Evolutionary conservation across 495 filamentous ascomycete species (phyloP).

Genomic region (Penicillium cataractarum): DNA sequence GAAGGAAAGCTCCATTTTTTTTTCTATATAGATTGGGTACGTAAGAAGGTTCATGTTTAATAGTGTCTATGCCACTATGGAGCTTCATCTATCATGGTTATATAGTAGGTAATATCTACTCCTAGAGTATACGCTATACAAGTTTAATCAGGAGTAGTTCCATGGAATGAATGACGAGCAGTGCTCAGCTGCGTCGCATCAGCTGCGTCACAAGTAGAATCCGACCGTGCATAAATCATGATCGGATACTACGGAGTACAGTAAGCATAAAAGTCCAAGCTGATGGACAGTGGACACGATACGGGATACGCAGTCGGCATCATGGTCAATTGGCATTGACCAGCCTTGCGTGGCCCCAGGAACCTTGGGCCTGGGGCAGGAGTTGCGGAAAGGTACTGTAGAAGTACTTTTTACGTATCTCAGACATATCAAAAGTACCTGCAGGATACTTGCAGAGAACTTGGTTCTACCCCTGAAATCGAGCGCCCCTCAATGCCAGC

Average conservation of each 20-base stretch:
- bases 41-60: neutral
- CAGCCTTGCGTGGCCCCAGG: slow-evolving; percentile 11
- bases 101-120: no score
- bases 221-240: neutral
- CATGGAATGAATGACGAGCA: no score
- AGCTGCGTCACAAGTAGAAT: neutral
- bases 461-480: slow-evolving; percentile 16
- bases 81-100: neutral
- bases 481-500: slow-evolving; percentile 2
- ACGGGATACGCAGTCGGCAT: neutral
- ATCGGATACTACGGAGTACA: neutral
- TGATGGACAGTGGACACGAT: neutral
- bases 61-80: slow-evolving; percentile 4
- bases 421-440: neutral
- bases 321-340: neutral
- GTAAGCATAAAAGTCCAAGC: neutral
- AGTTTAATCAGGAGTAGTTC: neutral
- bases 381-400: neutral
- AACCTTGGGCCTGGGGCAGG: slow-evolving; percentile 6
- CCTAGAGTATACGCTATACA: neutral
- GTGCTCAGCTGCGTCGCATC: no score
- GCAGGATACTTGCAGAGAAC: slow-evolving; percentile 6
- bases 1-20: neutral
- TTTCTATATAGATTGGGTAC: neutral
- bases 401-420: neutral